Conservation (phyloP, 2,329 filamentous ascomycete species). For the Dothiorella sarmentorum region DNA sequence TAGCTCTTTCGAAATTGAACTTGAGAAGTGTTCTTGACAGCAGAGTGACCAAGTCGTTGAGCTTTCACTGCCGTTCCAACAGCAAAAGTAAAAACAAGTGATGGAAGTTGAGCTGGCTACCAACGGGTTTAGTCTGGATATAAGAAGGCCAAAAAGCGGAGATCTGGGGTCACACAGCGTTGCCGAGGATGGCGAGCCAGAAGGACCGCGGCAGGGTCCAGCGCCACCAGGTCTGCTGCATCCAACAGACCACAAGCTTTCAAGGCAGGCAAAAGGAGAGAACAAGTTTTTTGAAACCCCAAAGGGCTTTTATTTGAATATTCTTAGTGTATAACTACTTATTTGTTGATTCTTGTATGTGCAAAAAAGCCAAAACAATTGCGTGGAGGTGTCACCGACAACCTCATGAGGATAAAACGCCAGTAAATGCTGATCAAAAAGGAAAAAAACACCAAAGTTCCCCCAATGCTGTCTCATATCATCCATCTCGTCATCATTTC, state of each 20-base stretch:
- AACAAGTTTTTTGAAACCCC: not conserved
- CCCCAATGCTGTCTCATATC: not conserved
- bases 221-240: no score
- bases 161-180: not conserved
- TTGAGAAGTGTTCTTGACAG: no score
- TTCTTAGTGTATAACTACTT: constrained; percentile 5
- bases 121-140: not conserved
- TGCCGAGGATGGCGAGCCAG: constrained; percentile 9
- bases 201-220: not conserved
- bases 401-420: constrained; percentile 5
- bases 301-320: not conserved
- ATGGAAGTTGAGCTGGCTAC: not conserved
- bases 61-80: not conserved
- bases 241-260: no score
- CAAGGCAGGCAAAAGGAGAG: no score
- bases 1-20: no score
- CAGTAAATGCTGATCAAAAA: constrained; percentile 12
- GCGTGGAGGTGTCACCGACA: no score
- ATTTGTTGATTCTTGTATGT: not conserved
- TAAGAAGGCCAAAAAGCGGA: constrained; percentile 3
- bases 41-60: no score
- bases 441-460: no score
- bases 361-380: no score
- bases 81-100: not conserved
- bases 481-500: constrained; percentile 9